Base-by-base conservation (phyloP, 2,329 filamentous ascomycete species). In the Botrytis squamosa region DNA sequence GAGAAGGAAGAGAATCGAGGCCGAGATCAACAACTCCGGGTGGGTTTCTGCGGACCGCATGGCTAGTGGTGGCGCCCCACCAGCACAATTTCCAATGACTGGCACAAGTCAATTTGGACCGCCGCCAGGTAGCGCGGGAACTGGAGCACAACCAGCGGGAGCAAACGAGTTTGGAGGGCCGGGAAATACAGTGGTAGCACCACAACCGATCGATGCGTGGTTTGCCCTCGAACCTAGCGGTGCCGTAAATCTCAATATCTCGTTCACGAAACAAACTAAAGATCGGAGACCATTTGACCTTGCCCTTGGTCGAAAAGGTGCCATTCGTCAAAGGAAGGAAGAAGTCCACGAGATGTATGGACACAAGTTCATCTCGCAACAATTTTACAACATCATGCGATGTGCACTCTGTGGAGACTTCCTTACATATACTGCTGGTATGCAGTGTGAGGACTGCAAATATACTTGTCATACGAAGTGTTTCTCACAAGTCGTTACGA, bases 361-460 rank as follows among this genome's bases (percentile, higher is more conserved):
- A 67, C 96, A 99, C 90, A 99, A 98, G 85, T 99, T 99, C 81
- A 92, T 98, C 73, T 93, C 96, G 81, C 95, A 98, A 82, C 96
- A 98, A 83, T 99, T 99, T 84, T 99, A 98, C 90, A 99, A 98
- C 87, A 98, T 99, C 81, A 99, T 99, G 96, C 95, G 96, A 76
- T 99, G 96, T 84, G 96, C 96, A 22, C 90, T 98, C 52, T 99
- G 96, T 82, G 96, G 95, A 75, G 96, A 99, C 78, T 98, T 99
- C 81, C 91, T 99, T 84, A 99, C 98, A 82, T 98, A 98, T 82
- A 97, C 95, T 67, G 93, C 96, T 36, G 96, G 96, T 75, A 99
- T 99, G 95, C 96, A 99, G 85, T 99, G 96, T 83, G 93, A 97
- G 77, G 96, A 99, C 84, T 99, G 96, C 92, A 98, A 98, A 85